Evolutionary conservation across 192 early-diverging fungal species (phyloP), one percentile per base, ranked within the genome.

Genomic region (Haplosporangium gracile): DNA sequence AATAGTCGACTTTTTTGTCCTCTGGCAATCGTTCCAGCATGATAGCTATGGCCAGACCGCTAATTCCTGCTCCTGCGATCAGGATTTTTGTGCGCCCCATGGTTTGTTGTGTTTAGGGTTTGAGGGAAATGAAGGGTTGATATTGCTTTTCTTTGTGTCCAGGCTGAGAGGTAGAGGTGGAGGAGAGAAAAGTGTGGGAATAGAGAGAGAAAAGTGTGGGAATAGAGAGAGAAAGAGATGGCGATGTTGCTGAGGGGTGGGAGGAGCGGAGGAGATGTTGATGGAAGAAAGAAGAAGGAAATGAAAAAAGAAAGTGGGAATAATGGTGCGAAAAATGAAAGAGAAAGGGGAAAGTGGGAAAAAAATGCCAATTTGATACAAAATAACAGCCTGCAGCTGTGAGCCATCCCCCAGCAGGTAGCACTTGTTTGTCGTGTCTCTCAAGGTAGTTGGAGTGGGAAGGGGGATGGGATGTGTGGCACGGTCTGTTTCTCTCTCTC

Each of bases 21-120:
- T 85, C 82, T 15, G 82, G 82, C 7, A 85, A 74, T 16, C 74
- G 82, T 36, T 85, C 82, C 15, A 85, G 69, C 82, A 85, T 85
- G 55, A 85, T 79, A 69, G 82, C 82, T 13, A 85, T 18, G 4
- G 77, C 77, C 6, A 85, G 60, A 0, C 82, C 82, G n/a, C 82
- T 78, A 22, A 85, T 68, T 24, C 82, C 82, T 5, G 65, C 82
- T 5, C 82, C 82, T 40, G 82, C 82, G 32, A 85, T 85, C 26
- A 85, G 74, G 55, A 85, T 85, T 57, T 85, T 65, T 68, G 63
- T 76, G 29, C 82, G 49, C 53, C 77, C 16, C 82, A 79, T 29
- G 43, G 24, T 40, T 29, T 70, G 45, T 32, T 49, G 11, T 34
- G 45, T 73, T 26, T 73, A 9, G 65, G 26, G 36, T 76, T n/a